These are phyloP conservation scores for Ceratocystis huliohia DNA, from an alignment of 2,329 filamentous ascomycete genomes.

Conservation along the genomic window DNA sequence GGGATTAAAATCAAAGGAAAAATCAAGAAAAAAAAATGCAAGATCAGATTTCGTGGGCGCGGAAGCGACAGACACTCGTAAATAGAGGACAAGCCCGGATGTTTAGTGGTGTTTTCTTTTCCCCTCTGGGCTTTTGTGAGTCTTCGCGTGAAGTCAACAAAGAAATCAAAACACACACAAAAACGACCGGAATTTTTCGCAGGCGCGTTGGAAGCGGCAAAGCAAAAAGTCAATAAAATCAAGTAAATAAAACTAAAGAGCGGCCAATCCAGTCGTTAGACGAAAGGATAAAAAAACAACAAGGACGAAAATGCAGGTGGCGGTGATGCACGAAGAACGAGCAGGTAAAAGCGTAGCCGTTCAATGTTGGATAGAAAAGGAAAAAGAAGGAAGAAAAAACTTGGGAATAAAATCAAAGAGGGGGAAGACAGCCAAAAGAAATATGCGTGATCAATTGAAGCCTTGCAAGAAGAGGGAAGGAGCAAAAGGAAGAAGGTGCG, in stretches of 20 bases:
- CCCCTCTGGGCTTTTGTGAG: background rate
- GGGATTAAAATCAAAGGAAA: background rate
- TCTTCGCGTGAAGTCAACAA: constrained; percentile 2
- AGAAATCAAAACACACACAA: constrained; percentile 5
- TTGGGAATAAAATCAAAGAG: background rate
- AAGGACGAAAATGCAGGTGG: constrained; percentile 12
- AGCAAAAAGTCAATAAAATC: background rate
- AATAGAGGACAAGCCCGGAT: background rate
- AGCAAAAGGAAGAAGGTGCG: constrained; percentile 6
- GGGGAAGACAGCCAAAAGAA: background rate
- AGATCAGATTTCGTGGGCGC: background rate
- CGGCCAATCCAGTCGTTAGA: constrained; percentile 10
- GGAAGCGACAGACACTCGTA: constrained; percentile 1
- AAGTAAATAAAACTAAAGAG: constrained; percentile 6
- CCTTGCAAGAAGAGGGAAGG: constrained; percentile 1
- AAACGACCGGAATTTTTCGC: background rate
- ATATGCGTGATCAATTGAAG: background rate
- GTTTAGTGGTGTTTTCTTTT: too few species aligned
- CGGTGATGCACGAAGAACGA: constrained; percentile 9
- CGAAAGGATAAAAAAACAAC: constrained; percentile 9
- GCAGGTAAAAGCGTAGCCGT: background rate
- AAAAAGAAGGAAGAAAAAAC: background rate
- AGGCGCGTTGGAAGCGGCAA: constrained; percentile 3
- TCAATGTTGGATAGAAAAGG: background rate
- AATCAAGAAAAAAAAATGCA: background rate